phyloP scores from a whole-genome alignment of 306 rosid genomes.

The Prunus fruticosa region DNA sequence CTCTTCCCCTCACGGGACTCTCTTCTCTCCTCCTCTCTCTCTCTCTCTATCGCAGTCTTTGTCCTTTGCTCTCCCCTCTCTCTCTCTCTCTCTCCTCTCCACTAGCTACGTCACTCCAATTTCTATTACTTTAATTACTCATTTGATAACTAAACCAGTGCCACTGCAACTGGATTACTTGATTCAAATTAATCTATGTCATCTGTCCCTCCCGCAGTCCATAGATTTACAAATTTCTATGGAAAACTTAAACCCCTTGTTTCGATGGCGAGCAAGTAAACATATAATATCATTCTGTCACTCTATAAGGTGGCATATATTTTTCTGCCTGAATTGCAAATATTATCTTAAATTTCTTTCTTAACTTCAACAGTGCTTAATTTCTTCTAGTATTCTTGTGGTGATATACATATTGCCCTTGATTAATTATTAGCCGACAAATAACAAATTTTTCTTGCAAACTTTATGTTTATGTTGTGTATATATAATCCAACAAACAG shows the following conservation, averaged over 20 bases:
- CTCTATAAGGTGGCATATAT: too few relatives aligned
- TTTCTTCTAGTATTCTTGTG: background rate
- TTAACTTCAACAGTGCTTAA: too few relatives aligned
- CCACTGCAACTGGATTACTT: background rate
- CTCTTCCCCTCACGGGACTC: conserved; percentile 27
- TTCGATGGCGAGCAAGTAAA: too few relatives aligned
- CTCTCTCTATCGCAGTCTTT: background rate
- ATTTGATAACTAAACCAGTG: background rate
- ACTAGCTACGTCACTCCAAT: background rate
- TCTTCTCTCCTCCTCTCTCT: background rate
- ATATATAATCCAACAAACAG: too few relatives aligned
- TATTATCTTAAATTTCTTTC: background rate
- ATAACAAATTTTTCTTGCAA: too few relatives aligned
- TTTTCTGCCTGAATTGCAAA: background rate
- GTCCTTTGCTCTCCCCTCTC: background rate
- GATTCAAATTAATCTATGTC: background rate
- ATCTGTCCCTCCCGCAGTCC: background rate
- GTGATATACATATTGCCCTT: too few relatives aligned
- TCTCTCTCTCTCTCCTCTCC: background rate
- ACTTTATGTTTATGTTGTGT: too few relatives aligned
- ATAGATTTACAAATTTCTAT: background rate
- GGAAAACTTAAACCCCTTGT: background rate
- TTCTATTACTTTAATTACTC: background rate
- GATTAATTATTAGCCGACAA: too few relatives aligned
- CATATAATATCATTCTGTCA: too few relatives aligned